A percentile compares a stretch with the other conserved stretches of the same genome.
phyloP scores from a whole-genome alignment of 371 early-diverging fungal genomes.

The Agmasoma carcini region DNA sequence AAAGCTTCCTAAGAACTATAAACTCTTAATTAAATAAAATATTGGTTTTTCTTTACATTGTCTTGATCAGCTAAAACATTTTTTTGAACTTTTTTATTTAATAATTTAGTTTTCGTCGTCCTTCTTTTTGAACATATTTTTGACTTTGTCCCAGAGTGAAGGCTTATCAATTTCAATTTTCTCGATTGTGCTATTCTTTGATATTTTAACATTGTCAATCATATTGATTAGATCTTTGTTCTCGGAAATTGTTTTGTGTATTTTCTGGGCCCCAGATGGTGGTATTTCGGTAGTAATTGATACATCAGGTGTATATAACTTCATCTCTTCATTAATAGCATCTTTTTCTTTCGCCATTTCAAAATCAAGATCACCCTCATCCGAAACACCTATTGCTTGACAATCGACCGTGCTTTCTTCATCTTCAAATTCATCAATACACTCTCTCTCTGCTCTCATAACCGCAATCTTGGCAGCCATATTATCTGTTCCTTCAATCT shows the following conservation, averaged over 20 bases:
- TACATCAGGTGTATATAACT: not conserved
- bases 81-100: not conserved
- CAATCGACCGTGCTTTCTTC: constrained; percentile 7
- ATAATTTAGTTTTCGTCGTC: not conserved
- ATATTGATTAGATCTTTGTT: not conserved
- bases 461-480: constrained; percentile 8
- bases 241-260: not conserved
- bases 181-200: not conserved
- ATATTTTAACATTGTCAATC: not conserved
- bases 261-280: constrained; percentile 1
- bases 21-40: constrained; percentile 53
- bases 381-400: constrained; percentile 1
- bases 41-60: not conserved
- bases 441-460: constrained; percentile 19
- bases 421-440: constrained; percentile 27
- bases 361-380: constrained; percentile 6
- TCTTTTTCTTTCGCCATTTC: constrained; percentile 29
- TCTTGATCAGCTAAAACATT: not conserved
- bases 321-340: constrained; percentile 1
- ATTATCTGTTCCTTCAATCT: not conserved
- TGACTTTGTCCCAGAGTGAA: not conserved
- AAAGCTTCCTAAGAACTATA: constrained; percentile 91
- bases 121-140: too few species aligned
- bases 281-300: not conserved
- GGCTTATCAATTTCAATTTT: not conserved